These are phyloP conservation scores for Leccinum subtestaceum DNA, from an alignment of 768 basidiomycete genomes.

Conservation along the genomic window DNA sequence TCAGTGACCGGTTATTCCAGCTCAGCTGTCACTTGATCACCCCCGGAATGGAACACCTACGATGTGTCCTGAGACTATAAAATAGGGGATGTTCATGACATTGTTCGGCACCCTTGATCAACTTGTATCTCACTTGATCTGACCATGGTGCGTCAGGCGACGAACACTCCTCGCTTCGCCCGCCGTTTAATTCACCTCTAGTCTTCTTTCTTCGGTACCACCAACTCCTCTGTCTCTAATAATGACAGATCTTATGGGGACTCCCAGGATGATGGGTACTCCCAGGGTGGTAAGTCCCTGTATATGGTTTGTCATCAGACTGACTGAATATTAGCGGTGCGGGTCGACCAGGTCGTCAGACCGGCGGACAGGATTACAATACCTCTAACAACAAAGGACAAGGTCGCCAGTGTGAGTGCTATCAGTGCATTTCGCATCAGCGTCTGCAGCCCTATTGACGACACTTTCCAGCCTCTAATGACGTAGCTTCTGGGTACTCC, in stretches of 20 bases:
- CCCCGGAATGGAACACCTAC: constrained; percentile 22
- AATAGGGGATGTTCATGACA: constrained; percentile 6
- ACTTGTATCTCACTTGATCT: constrained; percentile 3
- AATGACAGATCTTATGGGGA: not conserved
- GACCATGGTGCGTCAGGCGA: constrained; percentile 24
- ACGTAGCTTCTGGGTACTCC: not conserved
- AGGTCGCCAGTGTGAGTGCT: constrained; percentile 11
- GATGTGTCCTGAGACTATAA: constrained; percentile 15
- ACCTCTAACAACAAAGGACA: constrained; percentile 5
- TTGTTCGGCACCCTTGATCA: constrained; percentile 12
- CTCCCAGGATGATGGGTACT: not conserved
- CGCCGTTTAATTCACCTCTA: constrained; percentile 20
- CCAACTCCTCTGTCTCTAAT: constrained; percentile 32
- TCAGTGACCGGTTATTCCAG: constrained; percentile 3
- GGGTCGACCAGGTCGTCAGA: constrained; percentile 14
- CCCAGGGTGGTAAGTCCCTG: constrained; percentile 5
- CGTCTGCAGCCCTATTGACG: not conserved
- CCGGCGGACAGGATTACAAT: not conserved
- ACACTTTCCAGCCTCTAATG: constrained; percentile 30
- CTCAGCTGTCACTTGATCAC: constrained; percentile 18
- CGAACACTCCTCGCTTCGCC: not conserved
- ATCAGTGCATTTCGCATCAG: not conserved
- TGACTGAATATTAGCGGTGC: not conserved
- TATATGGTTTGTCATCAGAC: not conserved
- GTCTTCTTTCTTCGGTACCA: constrained; percentile 62